Percentiles rank a stretch among this genome's conserved stretches.
phyloP scores from a whole-genome alignment of 1,284 basidiomycete genomes.

The Microbotryum intermedium region DNA sequence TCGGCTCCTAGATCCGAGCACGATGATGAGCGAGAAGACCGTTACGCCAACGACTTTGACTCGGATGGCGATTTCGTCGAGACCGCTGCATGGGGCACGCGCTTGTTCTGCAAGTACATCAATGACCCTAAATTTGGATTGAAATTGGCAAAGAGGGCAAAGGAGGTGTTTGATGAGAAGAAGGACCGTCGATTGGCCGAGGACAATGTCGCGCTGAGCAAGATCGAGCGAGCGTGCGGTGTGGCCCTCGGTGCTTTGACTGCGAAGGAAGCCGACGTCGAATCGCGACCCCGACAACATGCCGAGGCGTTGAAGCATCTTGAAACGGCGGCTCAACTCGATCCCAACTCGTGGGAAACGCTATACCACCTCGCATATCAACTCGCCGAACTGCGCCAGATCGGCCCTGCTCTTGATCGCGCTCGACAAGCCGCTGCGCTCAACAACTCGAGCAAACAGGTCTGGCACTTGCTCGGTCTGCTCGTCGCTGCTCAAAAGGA shows the following conservation, averaged over 20 bases:
- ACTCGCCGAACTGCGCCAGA: constrained; percentile 60
- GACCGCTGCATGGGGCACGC: constrained; percentile 59
- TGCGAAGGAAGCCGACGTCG: constrained; percentile 57
- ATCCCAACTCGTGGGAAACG: constrained; percentile 52
- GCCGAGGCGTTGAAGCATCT: constrained; percentile 54
- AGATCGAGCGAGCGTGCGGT: constrained; percentile 57
- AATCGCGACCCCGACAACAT: constrained; percentile 54
- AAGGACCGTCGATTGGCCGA: constrained; percentile 46
- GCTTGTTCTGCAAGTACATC: constrained; percentile 55
- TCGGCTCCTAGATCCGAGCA: constrained; percentile 5
- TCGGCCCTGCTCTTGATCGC: constrained; percentile 57
- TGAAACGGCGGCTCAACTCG: constrained; percentile 48
- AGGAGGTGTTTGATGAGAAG: constrained; percentile 54
- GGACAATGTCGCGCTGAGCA: constrained; percentile 45
- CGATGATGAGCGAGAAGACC: constrained; percentile 4
- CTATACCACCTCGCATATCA: constrained; percentile 73
- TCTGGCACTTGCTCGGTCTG: constrained; percentile 87
- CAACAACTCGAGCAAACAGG: constrained; percentile 46
- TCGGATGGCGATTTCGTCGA: constrained; percentile 51
- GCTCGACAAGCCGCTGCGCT: constrained; percentile 53
- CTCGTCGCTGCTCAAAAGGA: constrained; percentile 70
- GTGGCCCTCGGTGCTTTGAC: constrained; percentile 56
- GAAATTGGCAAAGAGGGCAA: constrained; percentile 41
- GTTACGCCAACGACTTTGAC: constrained; percentile 21
- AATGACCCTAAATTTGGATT: constrained; percentile 32